Percentiles rank a stretch among this genome's conserved stretches.
Evolutionary conservation across 225 moss, liverwort and hornwort species (phyloP).

Genomic region (Pseudisothecium myosuroides): DNA sequence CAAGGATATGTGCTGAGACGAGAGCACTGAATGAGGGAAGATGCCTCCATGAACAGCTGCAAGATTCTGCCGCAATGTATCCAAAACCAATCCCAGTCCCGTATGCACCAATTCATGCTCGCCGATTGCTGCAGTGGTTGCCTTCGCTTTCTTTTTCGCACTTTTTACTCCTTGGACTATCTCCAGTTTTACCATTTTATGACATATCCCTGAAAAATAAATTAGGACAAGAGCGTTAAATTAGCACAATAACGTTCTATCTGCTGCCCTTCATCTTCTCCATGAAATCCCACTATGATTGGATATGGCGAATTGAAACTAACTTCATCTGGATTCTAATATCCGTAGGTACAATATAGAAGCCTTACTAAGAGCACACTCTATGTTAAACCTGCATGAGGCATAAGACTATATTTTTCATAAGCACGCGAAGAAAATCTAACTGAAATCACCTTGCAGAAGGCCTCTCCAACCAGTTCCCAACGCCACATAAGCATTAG

Average conservation of each 20-base stretch:
- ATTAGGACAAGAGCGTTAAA: not conserved
- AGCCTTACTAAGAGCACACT: not conserved
- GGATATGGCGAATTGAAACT: not conserved
- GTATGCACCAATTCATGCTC: slow-evolving; percentile 37
- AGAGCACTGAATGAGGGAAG: slow-evolving; percentile 90
- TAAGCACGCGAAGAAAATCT: not conserved
- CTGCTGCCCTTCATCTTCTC: not conserved
- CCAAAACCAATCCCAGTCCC: slow-evolving; percentile 60
- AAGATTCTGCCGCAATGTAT: slow-evolving; percentile 68
- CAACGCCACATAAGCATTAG: slow-evolving; percentile 79
- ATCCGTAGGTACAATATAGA: not conserved
- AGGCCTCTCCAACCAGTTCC: slow-evolving; percentile 57
- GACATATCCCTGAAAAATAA: slow-evolving; percentile 28
- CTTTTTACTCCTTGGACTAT: slow-evolving; percentile 51
- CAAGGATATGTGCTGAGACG: slow-evolving; percentile 73
- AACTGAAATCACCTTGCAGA: slow-evolving; percentile 49
- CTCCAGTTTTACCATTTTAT: slow-evolving; percentile 57
- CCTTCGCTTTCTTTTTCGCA: slow-evolving; percentile 44
- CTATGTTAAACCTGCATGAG: not conserved
- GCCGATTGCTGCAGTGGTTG: slow-evolving; percentile 11
- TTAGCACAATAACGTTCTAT: not conserved
- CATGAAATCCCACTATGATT: not conserved
- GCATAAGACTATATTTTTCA: not conserved
- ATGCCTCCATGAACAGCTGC: slow-evolving; percentile 70
- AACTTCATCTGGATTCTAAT: not conserved